Conservation (phyloP, 2,329 filamentous ascomycete genomes). For the Fusarium multiceps region DNA sequence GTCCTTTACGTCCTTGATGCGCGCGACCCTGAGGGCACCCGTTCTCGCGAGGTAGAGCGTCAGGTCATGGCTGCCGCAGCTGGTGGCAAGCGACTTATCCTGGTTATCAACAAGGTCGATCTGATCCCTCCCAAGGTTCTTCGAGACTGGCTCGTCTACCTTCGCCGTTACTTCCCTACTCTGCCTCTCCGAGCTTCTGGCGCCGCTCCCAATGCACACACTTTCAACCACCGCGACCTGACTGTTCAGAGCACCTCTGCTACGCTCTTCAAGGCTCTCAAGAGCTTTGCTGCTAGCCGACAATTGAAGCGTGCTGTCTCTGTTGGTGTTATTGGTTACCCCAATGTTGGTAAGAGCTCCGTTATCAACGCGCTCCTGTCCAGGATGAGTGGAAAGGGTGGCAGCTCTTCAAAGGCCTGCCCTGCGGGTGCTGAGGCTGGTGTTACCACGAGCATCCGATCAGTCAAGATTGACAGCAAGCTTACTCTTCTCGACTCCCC, state of each 20-base stretch:
- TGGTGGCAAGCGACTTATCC: constrained; percentile 86
- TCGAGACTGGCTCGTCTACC: constrained; percentile 84
- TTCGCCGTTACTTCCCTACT: constrained; percentile 91
- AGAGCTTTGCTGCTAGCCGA: constrained; percentile 84
- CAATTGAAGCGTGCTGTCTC: constrained; percentile 90
- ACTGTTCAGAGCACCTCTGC: constrained; percentile 88
- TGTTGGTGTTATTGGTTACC: constrained; percentile 94
- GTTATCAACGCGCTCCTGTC: constrained; percentile 93
- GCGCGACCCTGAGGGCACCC: constrained; percentile 88
- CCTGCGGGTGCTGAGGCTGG: constrained; percentile 92
- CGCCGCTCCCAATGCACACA: constrained; percentile 85
- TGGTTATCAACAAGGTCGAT: constrained; percentile 96
- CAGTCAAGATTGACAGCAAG: constrained; percentile 95
- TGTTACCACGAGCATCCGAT: constrained; percentile 86
- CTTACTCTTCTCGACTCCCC: constrained; percentile 93
- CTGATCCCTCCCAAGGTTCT: constrained; percentile 85
- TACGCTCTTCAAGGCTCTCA: constrained; percentile 87
- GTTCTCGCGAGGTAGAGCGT: constrained; percentile 90
- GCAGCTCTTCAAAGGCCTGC: constrained; percentile 71
- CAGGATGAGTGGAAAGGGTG: constrained; percentile 74
- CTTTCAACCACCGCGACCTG: constrained; percentile 90
- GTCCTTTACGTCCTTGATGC: constrained; percentile 94
- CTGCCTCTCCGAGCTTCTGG: constrained; percentile 87
- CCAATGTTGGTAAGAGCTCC: constrained; percentile 95
- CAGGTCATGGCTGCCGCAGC: constrained; percentile 89